Conservation (phyloP, 2,329 filamentous ascomycete species). For the Chrysoporthe cubensis region DNA sequence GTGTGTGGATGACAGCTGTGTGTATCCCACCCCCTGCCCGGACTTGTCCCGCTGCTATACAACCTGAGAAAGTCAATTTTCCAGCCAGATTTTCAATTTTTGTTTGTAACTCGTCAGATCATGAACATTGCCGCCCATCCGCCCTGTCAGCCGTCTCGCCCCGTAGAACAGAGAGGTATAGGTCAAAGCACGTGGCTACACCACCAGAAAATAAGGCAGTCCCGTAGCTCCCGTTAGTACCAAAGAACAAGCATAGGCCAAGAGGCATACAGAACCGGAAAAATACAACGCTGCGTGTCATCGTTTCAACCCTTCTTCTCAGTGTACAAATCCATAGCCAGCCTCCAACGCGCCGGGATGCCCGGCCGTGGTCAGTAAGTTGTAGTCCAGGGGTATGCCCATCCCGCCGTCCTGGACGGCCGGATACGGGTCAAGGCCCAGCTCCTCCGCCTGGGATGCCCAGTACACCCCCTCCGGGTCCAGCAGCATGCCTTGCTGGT, state of each 20-base stretch:
- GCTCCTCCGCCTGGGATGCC: constrained; percentile 46
- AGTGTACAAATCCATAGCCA: constrained; percentile 49
- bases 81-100: constrained; percentile 11
- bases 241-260: neutral
- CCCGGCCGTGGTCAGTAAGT: constrained; percentile 41
- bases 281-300: constrained; percentile 7
- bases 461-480: constrained; percentile 62
- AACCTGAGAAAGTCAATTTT: constrained; percentile 11
- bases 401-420: constrained; percentile 41
- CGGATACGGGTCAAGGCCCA: constrained; percentile 33
- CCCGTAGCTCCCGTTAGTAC: constrained; percentile 17
- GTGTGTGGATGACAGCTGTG: neutral
- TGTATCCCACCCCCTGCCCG: neutral
- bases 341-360: constrained; percentile 40
- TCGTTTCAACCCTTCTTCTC: constrained; percentile 28
- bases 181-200: constrained; percentile 1
- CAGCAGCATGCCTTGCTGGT: constrained; percentile 56
- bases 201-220: neutral
- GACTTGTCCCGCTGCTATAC: constrained; percentile 24
- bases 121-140: constrained; percentile 3
- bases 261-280: neutral
- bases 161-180: constrained; percentile 17
- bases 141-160: neutral
- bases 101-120: constrained; percentile 21
- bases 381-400: constrained; percentile 42